Percentiles rank a stretch among this genome's conserved stretches.
Evolutionary conservation across 495 filamentous ascomycete genomes (phyloP).

Genomic region (Parachaetomium inaequale): DNA sequence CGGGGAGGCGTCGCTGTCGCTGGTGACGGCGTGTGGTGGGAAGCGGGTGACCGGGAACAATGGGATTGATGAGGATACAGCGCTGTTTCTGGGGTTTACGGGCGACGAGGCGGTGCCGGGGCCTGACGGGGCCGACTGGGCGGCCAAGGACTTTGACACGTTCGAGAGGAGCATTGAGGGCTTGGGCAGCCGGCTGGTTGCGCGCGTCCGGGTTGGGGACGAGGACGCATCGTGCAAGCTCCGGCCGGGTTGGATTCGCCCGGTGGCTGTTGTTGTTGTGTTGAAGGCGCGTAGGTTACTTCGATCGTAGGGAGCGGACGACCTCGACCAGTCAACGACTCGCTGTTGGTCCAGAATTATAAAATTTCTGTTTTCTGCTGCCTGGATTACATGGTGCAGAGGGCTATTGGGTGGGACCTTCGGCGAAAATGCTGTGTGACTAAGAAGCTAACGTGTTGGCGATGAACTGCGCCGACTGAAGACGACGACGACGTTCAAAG

Average conservation of each 20-base stretch:
- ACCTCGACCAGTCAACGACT: not conserved
- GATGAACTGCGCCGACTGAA: too few species aligned
- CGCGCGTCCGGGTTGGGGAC: not conserved
- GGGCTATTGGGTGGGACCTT: too few species aligned
- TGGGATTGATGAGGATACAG: slow-evolving; percentile 48
- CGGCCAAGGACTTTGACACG: slow-evolving; percentile 34
- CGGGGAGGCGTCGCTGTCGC: slow-evolving; percentile 56
- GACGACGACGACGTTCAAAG: too few species aligned
- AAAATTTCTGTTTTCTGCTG: too few species aligned
- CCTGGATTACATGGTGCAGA: too few species aligned
- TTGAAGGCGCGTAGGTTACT: not conserved
- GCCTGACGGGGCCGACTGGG: slow-evolving; percentile 47
- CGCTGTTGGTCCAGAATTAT: too few species aligned
- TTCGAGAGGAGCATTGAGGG: slow-evolving; percentile 50
- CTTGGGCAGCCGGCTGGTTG: slow-evolving; percentile 44
- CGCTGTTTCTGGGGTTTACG: slow-evolving; percentile 55
- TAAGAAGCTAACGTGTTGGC: too few species aligned
- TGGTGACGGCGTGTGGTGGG: slow-evolving; percentile 55
- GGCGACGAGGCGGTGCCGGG: slow-evolving; percentile 50
- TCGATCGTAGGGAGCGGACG: not conserved
- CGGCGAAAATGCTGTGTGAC: too few species aligned
- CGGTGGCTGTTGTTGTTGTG: not conserved
- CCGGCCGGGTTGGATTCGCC: not conserved
- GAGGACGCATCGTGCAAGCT: not conserved
- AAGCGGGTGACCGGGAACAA: slow-evolving; percentile 43